These are phyloP conservation scores for Exophiala viscosa DNA, from an alignment of 2,329 filamentous ascomycete genomes.

Conservation along the genomic window DNA sequence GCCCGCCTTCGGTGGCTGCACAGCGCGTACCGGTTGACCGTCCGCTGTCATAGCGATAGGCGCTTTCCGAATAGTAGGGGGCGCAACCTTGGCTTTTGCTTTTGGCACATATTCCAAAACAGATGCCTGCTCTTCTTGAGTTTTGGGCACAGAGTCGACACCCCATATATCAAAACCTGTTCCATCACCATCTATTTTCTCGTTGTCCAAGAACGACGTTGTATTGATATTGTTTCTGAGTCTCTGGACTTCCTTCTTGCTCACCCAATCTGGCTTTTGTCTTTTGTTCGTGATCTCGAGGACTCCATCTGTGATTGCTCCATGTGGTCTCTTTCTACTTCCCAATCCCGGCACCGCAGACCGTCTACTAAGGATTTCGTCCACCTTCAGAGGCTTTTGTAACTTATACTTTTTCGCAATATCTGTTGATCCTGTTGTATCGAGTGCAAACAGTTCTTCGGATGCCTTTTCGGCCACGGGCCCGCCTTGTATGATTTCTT, in stretches of 20 bases:
- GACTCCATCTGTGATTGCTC: slow-evolving; percentile 69
- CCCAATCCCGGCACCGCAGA: slow-evolving; percentile 78
- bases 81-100: slow-evolving; percentile 64
- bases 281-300: slow-evolving; percentile 66
- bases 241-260: slow-evolving; percentile 75
- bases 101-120: slow-evolving; percentile 64
- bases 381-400: slow-evolving; percentile 77
- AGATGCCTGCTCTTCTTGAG: slow-evolving; percentile 36
- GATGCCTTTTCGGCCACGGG: slow-evolving; percentile 79
- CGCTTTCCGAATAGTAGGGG: slow-evolving; percentile 68
- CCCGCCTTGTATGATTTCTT: slow-evolving; percentile 88
- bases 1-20: slow-evolving; percentile 73
- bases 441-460: slow-evolving; percentile 79
- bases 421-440: slow-evolving; percentile 66
- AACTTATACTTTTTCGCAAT: slow-evolving; percentile 64
- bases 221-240: slow-evolving; percentile 54
- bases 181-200: slow-evolving; percentile 52
- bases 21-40: slow-evolving; percentile 74
- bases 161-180: slow-evolving; percentile 75
- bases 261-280: slow-evolving; percentile 72
- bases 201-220: slow-evolving; percentile 22
- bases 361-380: slow-evolving; percentile 84
- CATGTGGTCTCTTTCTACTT: slow-evolving; percentile 69
- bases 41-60: slow-evolving; percentile 79
- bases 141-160: slow-evolving; percentile 36